phyloP scores from a whole-genome alignment of 768 basidiomycete species.

The Pisolithus tinctorius region DNA sequence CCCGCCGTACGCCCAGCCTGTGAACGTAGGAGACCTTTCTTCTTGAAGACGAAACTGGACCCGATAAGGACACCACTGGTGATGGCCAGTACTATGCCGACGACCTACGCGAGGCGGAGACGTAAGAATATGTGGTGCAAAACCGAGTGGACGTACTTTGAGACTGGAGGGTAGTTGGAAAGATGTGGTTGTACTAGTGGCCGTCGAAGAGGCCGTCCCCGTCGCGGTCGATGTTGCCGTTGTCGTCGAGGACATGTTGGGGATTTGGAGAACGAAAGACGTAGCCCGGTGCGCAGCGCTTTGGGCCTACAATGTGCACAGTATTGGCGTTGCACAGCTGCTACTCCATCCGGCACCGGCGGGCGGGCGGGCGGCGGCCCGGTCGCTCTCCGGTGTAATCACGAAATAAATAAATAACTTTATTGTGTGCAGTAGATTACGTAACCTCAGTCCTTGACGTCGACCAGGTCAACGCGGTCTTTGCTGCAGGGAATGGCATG shows the following conservation, averaged over 20 bases:
- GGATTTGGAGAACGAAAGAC: not conserved
- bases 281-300: constrained; percentile 4
- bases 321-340: constrained; percentile 10
- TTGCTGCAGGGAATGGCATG: not conserved
- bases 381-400: too few relatives aligned
- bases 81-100: constrained; percentile 73
- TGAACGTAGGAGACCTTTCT: constrained; percentile 80
- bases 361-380: too few relatives aligned
- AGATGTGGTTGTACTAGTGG: constrained; percentile 31
- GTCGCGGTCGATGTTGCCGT: constrained; percentile 13
- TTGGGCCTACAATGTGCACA: constrained; percentile 1
- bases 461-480: not conserved
- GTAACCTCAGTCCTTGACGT: too few relatives aligned
- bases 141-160: constrained; percentile 33
- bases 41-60: constrained; percentile 94
- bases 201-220: constrained; percentile 32
- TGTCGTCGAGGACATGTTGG: constrained; percentile 25
- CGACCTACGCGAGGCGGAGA: constrained; percentile 38
- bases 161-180: constrained; percentile 37
- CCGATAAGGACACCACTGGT: constrained; percentile 86
- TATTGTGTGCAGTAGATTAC: too few relatives aligned
- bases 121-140: constrained; percentile 1
- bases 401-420: too few relatives aligned
- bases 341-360: not conserved
- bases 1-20: constrained; percentile 76